Base-by-base conservation (phyloP, 768 basidiomycete genomes). In the Suillus decipiens region DNA sequence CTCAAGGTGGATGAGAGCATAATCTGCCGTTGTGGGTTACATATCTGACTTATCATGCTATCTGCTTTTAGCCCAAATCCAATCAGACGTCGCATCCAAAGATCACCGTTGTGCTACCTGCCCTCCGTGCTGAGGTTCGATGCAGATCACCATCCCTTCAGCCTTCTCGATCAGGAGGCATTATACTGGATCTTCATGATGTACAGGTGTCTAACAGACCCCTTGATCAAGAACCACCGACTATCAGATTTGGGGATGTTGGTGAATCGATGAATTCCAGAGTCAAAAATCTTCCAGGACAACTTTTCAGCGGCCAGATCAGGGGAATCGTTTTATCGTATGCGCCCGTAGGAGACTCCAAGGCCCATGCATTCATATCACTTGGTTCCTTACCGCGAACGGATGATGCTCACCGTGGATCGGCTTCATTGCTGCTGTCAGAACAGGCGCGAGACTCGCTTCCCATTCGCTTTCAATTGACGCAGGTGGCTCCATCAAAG, bases 71-170 rank as follows among this genome's bases (percentile, higher is more conserved):
- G 60, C 24, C 60, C 31, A 61, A 54, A 28, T 37, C 36, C n/a
- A 39, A 58, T 15, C 55, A 37, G 24, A 39, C 9, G 15, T 39
- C 48, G 1, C 34, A 19, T 33, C 10, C 19, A 4, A 31, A 61
- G 36, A 61, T 61, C 24, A 61, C 19, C 60, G 28, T 55, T 7
- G 24, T n/a, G 61, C 55, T 53, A 64, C 24, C 31, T 47, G 59
- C 48, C 22, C 70, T 95, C 51, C 86, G 94, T 22, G 51, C 89
- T 24, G 84, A 94, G 71, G 70, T 89, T 56, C 85, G 90, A 54
- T 88, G 85, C 70, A 86, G 88, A 6, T 80, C 92, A 36, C 87
- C 87, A 5, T 71, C 78, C 22, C 71, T 71, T 1, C 74, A 67
- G 31, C 43, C 71, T 8, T 80, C 79, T 19, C 84, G 90, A 31